Evolutionary conservation across 2,329 filamentous ascomycete species (phyloP), one percentile per base, ranked within the genome.

Genomic region (Madurella mycetomatis): DNA sequence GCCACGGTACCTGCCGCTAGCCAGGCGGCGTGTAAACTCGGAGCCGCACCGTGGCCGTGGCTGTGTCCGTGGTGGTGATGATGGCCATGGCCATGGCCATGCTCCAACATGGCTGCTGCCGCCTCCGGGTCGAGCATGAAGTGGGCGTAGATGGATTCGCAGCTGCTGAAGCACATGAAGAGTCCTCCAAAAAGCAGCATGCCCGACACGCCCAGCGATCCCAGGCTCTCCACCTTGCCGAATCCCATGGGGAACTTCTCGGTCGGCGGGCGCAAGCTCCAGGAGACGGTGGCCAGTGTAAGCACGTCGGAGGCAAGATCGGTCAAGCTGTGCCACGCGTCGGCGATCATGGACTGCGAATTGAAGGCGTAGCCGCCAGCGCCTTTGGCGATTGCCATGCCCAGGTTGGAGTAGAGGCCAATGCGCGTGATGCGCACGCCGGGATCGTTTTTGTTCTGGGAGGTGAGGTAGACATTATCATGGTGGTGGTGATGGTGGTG

Each of bases 191-290:
- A 84, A 2, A 99, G 81, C 64, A 99, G 78, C 73, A 99, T 88
- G 59, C 91, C 86, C 63, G 92, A 96, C 34, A 99, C 94, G 15
- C 92, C 94, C 55, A 99, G 75, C 18, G 91, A 94, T 17, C 94
- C 94, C 67, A 99, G 74, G 65, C 91, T 96, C 76, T 99, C 94
- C n/a, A 99, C 83, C 76, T 99, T 99, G 68, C 94, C 94, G 68
- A 95, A 99, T 1, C 94, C 94, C 65, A 85, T 84, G 2, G 94
- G 94, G 68, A 96, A 99, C 41, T 82, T 82, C 51, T 87, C 81
- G 11, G 88, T 90, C 0, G 94, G 91, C 5, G 90, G 86, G 65
- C 88, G 90, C 56, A 97, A 74, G 56, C 92, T 95, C 85, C 89
- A 96, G 17, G 92, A 92, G 45, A 99, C 92, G 9, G 94, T 99